Conservation (phyloP, 129 eudicot species). For the Flaveria robusta region DNA sequence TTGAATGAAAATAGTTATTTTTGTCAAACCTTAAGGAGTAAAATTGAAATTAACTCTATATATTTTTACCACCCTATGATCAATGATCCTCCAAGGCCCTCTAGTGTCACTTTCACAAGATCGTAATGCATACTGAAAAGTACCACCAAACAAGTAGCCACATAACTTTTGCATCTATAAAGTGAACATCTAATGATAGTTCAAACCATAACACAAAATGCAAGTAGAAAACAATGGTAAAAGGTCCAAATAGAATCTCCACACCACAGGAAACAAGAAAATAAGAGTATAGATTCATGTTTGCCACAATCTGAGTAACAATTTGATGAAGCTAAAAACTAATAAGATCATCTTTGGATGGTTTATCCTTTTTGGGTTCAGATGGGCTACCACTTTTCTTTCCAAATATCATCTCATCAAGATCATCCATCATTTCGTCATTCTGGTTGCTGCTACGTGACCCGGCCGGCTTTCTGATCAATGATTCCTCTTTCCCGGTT, state of each 20-base stretch:
- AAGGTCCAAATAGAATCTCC: background rate
- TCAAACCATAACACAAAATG: background rate
- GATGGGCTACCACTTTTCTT: conserved; percentile 70
- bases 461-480: conserved; percentile 65
- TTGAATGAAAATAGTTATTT: too few relatives aligned
- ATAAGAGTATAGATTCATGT: conserved; percentile 3
- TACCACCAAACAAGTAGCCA: too few relatives aligned
- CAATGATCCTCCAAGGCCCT: too few relatives aligned
- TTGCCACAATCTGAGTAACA: conserved; percentile 5
- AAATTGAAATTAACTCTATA: too few relatives aligned
- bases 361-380: conserved; percentile 50
- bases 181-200: background rate
- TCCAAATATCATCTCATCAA: conserved; percentile 95
- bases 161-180: background rate
- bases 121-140: too few relatives aligned
- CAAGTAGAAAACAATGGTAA: background rate
- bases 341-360: conserved; percentile 84
- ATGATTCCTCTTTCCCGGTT: conserved; percentile 62
- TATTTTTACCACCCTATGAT: too few relatives aligned
- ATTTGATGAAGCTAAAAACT: conserved; percentile 36
- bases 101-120: too few relatives aligned
- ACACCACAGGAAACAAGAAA: background rate
- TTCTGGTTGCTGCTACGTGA: conserved; percentile 57
- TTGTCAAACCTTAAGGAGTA: too few relatives aligned
- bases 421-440: conserved; percentile 96